Evolutionary conservation across 2,329 filamentous ascomycete genomes (phyloP), one percentile per base, ranked within the genome.

Genomic region (Ophiostoma perfectum): DNA sequence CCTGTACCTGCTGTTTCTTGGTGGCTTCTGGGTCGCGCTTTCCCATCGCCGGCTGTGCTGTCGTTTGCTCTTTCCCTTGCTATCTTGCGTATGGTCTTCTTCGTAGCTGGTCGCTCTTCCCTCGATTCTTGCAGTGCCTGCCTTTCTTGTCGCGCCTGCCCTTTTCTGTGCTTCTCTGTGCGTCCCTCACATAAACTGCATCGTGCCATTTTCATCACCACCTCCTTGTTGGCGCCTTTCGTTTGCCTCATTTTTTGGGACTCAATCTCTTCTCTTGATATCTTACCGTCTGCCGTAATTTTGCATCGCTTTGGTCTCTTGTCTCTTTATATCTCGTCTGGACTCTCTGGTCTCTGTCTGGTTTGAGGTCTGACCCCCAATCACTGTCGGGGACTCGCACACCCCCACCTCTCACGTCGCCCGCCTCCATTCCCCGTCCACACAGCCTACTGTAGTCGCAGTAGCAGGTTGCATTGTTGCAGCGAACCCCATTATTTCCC

Each of bases 401-500:
- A 63, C 60, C 60, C 60, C 60, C 60, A 63, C 39, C 60, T 42
- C 60, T 42, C 38, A 41, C 60, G 39, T 63, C 8, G 16, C 38
- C 16, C 14, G 38, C n/a, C 58, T 41, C 58, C 38, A 41, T 62
- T 62, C 58, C 58, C 58, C 36, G 38, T 62, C 58, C 58, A 62
- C 27, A 41, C 58, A 62, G 58, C 58, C 58, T 62, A 38, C 58
- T 62, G 58, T 62, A 62, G 58, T 41, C 55, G 49, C 49, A 55
- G 49, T 60, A 60, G 55, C 58, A 41, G 58, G 55, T 39, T 62
- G 58, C 58, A 62, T 41, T 41, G 36, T 41, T 38, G 58, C 58
- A 39, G 58, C 38, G 38, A 62, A 41, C 58, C 60, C 60, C 60
- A 63, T 63, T 44, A 63, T 63, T 63, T 63, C 36, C 58, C 39